phyloP scores from a whole-genome alignment of 1,139 yeast genomes.

The Sugiyamaella novakii region DNA sequence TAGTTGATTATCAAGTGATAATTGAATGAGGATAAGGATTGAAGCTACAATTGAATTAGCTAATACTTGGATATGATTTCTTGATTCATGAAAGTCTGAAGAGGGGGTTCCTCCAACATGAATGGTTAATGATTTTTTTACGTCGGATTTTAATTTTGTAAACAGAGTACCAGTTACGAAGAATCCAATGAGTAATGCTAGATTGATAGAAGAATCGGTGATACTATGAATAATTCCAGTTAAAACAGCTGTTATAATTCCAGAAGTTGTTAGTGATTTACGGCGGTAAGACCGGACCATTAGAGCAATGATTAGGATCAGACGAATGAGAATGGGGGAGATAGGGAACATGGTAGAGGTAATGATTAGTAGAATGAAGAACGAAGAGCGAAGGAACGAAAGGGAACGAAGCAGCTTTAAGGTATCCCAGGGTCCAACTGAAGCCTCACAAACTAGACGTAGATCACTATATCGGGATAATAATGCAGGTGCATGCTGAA shows the following conservation, averaged over 20 bases:
- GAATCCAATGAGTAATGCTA: conserved; percentile 44
- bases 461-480: no score
- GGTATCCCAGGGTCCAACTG: no score
- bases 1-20: conserved; percentile 4
- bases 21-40: conserved; percentile 30
- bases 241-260: conserved; percentile 44
- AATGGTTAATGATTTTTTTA: conserved; percentile 38
- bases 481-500: no score
- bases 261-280: conserved; percentile 45
- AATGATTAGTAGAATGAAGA: neutral
- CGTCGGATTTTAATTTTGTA: conserved; percentile 45
- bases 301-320: conserved; percentile 16
- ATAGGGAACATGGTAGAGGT: no score
- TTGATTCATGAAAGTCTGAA: conserved; percentile 30
- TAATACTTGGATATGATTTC: conserved; percentile 49
- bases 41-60: conserved; percentile 48
- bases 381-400: neutral
- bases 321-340: conserved; percentile 2
- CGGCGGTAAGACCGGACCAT: conserved; percentile 41
- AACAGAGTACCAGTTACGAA: conserved; percentile 47
- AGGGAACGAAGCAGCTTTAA: neutral
- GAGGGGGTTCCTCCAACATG: conserved; percentile 16
- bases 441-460: no score
- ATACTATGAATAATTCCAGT: conserved; percentile 48
- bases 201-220: conserved; percentile 43